Conservation (phyloP, 495 filamentous ascomycete genomes). For the Viridothelium virens region DNA sequence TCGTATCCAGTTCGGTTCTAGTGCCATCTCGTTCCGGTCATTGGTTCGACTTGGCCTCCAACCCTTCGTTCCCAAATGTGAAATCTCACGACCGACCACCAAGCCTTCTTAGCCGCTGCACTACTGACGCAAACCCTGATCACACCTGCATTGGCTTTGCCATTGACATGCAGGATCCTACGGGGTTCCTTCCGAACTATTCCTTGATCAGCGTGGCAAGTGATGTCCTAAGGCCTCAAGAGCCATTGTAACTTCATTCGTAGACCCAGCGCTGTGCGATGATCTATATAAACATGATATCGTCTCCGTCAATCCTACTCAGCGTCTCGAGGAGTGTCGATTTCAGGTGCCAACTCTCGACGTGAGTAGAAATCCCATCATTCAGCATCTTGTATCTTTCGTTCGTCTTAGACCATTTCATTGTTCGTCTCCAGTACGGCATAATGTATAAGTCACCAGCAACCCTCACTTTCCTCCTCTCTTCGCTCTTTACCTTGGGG, state of each 20-base stretch:
- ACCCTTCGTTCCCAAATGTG: background rate
- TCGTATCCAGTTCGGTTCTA: too few relatives aligned
- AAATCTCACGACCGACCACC: background rate
- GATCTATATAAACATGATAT: background rate
- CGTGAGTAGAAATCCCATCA: background rate
- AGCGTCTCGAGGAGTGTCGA: background rate
- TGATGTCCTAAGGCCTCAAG: background rate
- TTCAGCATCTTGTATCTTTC: background rate
- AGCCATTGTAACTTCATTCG: background rate
- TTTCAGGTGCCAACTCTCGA: background rate
- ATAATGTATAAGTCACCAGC: conserved; percentile 3
- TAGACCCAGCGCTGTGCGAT: background rate
- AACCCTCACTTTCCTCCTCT: background rate
- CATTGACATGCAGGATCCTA: background rate
- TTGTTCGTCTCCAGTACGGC: background rate
- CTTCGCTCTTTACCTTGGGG: background rate
- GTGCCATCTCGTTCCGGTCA: background rate
- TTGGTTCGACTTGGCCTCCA: background rate
- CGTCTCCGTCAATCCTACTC: background rate
- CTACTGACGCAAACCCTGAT: background rate
- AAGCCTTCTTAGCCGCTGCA: background rate
- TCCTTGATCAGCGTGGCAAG: background rate
- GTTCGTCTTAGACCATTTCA: background rate
- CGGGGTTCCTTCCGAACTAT: background rate
- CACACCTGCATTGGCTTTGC: background rate